Base-by-base conservation (phyloP, 2,329 filamentous ascomycete genomes). In the Aspergillus latus region DNA sequence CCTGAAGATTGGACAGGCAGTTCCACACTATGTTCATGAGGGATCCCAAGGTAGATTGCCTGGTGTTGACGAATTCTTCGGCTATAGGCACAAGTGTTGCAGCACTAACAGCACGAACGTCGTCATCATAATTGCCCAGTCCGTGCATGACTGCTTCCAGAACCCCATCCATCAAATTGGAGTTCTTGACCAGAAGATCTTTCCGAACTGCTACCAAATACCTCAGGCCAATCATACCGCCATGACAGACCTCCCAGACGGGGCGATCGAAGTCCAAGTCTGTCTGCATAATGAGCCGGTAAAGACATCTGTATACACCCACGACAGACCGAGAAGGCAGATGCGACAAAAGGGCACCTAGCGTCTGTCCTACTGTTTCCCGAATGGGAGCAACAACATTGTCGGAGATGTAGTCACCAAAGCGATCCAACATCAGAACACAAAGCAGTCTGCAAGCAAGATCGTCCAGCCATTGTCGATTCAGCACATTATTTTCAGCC, bases 11-110 rank as follows among this genome's bases (percentile, higher is more conserved):
- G 3, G 93, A 96, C 26, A 99, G 80, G 76, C 94, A 97, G 68
- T 96, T 90, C 94, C 94, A 99, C 29, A 99, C 92, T 57, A 97
- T 96, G 68, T 89, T 88, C 72, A 97, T 96, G 39, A 99, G 84
- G 30, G 84, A 82, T 59, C 92, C 87, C 32, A 99, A 81, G 43
- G 90, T 87, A 34, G 81, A 81, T 13, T 91, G 88, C 13, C 93
- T 88, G 72, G 96, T 84, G 37, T 86, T 87, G 63, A 97, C 92
- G 66, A 97, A 95, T 68, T 99, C 94, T 69, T 93, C 88, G 4
- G 93, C 92, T 74, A 99, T 96, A 0, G 94, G 94, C 48, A 97
- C 94, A 44, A 99, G 78, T 0, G 95, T 99, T n/a, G 94, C 93
- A 8, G 95, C 94, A 74, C 93, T 97, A 64, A 97, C 93, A 15